phyloP scores from a whole-genome alignment of 257 asterid genomes.

The Dorcoceras hygrometricum region DNA sequence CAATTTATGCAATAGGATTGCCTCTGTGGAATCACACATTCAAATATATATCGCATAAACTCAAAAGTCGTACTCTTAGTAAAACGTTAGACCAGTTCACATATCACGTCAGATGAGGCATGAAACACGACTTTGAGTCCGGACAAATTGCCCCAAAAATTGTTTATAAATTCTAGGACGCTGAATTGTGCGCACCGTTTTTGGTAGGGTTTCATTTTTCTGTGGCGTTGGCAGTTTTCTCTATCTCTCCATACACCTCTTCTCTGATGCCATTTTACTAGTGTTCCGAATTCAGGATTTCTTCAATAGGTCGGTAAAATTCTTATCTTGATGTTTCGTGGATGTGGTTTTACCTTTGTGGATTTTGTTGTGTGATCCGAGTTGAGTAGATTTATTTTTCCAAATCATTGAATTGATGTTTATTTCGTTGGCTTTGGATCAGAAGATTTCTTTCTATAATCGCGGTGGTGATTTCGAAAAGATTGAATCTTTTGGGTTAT shows the following conservation, averaged over 20 bases:
- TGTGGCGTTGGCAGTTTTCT: too few species aligned
- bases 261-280: not conserved
- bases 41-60: too few species aligned
- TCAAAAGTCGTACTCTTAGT: too few species aligned
- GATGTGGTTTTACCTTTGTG: not conserved
- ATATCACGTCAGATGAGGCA: too few species aligned
- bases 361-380: not conserved
- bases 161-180: not conserved
- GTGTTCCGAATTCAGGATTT: not conserved
- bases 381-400: not conserved
- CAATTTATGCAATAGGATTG: too few species aligned
- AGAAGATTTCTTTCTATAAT: not conserved
- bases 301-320: not conserved
- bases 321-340: not conserved
- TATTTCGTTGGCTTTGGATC: not conserved
- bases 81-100: too few species aligned
- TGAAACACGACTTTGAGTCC: not conserved
- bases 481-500: slow-evolving; percentile 1
- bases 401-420: slow-evolving; percentile 5
- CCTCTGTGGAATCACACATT: too few species aligned
- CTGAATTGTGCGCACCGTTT: too few species aligned
- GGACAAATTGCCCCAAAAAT: too few species aligned
- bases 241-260: too few species aligned
- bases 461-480: not conserved
- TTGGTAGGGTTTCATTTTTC: not conserved